phyloP scores from a whole-genome alignment of 805 yeast genomes.

The Groenewaldozyma salmanticensis region DNA sequence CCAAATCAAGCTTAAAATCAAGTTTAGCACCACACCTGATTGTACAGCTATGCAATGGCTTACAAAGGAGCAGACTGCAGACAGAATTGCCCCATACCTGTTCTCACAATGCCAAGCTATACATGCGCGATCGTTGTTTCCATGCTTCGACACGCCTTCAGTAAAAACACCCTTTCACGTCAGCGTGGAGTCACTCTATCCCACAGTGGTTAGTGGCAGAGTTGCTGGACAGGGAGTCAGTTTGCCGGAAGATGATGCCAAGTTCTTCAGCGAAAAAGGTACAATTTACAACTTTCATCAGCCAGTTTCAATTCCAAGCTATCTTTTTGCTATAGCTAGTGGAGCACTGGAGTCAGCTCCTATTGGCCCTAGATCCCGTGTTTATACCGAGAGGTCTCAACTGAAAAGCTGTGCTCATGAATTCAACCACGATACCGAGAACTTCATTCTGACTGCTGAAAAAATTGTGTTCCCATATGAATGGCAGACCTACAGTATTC shows the following conservation, averaged over 20 bases:
- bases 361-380: conserved; percentile 81
- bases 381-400: conserved; percentile 66
- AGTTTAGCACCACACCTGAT: conserved; percentile 58
- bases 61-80: conserved; percentile 63
- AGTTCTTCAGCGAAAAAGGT: background rate
- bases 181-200: conserved; percentile 50
- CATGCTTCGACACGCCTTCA: conserved; percentile 86
- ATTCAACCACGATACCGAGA: conserved; percentile 67
- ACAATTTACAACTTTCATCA: conserved; percentile 48
- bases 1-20: conserved; percentile 24
- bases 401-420: conserved; percentile 66
- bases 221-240: conserved; percentile 22
- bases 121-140: conserved; percentile 80
- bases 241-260: conserved; percentile 6
- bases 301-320: conserved; percentile 77
- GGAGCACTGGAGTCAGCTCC: conserved; percentile 61
- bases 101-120: conserved; percentile 90
- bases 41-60: conserved; percentile 87
- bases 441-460: conserved; percentile 72
- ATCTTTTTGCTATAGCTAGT: conserved; percentile 73
- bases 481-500: conserved; percentile 75
- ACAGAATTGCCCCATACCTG: conserved; percentile 56
- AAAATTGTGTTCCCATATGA: conserved; percentile 66
- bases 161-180: conserved; percentile 59
- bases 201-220: conserved; percentile 68